Percentiles rank a stretch among this genome's conserved stretches.
phyloP scores from a whole-genome alignment of 345 rosid genomes.

The Euphorbia lathyris region DNA sequence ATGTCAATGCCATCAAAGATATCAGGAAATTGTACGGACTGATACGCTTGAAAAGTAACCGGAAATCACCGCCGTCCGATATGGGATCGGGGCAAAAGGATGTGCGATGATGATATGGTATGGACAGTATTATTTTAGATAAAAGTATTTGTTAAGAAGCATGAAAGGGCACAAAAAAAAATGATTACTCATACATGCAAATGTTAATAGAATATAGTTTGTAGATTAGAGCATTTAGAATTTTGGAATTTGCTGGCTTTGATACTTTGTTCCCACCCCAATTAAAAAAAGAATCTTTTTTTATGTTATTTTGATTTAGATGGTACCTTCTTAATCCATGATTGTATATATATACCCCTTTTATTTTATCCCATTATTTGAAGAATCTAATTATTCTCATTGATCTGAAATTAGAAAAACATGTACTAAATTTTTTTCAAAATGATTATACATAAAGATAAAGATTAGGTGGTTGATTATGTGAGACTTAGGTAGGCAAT shows the following conservation, averaged over 20 bases:
- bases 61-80: conserved; percentile 18
- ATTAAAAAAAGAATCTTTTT: conserved; percentile 9
- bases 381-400: not conserved
- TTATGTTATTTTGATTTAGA: not conserved
- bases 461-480: not conserved
- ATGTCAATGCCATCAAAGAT: conserved; percentile 43
- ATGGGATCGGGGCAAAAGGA: conserved; percentile 19
- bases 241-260: conserved; percentile 4
- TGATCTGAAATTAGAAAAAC: not conserved
- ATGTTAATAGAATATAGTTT: conserved; percentile 1
- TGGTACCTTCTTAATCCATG: not conserved
- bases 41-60: conserved; percentile 22
- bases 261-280: conserved; percentile 13
- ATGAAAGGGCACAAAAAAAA: not conserved
- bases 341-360: not conserved
- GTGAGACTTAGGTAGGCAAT: not conserved
- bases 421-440: no score
- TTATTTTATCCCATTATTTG: not conserved
- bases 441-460: not conserved
- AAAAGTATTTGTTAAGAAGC: not conserved
- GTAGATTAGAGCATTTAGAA: not conserved
- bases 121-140: not conserved
- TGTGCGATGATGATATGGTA: conserved; percentile 19
- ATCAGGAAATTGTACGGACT: conserved; percentile 32
- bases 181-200: not conserved